phyloP scores from a whole-genome alignment of 2,329 filamentous ascomycete genomes.

The Cladosporium sp. region DNA sequence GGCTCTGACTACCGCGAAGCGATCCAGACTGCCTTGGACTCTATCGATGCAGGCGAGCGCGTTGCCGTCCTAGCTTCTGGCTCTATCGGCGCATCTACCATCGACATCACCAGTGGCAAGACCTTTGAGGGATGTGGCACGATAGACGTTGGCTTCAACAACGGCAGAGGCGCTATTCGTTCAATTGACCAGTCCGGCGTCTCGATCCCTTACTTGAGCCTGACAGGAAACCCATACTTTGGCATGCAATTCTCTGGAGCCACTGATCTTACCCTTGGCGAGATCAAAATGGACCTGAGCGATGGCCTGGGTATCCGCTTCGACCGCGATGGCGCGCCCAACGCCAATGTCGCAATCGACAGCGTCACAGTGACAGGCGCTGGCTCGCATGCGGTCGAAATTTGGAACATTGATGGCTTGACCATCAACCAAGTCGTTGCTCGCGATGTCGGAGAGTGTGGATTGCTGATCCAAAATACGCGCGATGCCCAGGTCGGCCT shows the following conservation, averaged over 20 bases:
- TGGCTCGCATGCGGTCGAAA: constrained; percentile 54
- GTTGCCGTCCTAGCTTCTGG: constrained; percentile 52
- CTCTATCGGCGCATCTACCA: constrained; percentile 51
- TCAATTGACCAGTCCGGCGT: constrained; percentile 45
- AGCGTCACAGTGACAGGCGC: constrained; percentile 49
- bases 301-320: constrained; percentile 55
- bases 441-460: constrained; percentile 51
- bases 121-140: constrained; percentile 57
- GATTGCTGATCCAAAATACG: constrained; percentile 52
- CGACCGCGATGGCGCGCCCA: constrained; percentile 50
- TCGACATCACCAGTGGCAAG: constrained; percentile 49
- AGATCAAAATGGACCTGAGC: constrained; percentile 52
- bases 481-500: constrained; percentile 47
- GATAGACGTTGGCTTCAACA: constrained; percentile 42
- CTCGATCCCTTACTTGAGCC: constrained; percentile 51
- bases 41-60: constrained; percentile 49
- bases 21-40: constrained; percentile 52
- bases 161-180: constrained; percentile 52
- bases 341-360: constrained; percentile 52
- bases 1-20: constrained; percentile 52
- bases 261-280: constrained; percentile 44
- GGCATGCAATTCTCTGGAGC: constrained; percentile 53
- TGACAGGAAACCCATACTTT: constrained; percentile 57
- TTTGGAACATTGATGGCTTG: constrained; percentile 55
- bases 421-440: constrained; percentile 50